Base-by-base conservation (phyloP, 2,329 filamentous ascomycete genomes). In the Ophiostoma pallidulum region DNA sequence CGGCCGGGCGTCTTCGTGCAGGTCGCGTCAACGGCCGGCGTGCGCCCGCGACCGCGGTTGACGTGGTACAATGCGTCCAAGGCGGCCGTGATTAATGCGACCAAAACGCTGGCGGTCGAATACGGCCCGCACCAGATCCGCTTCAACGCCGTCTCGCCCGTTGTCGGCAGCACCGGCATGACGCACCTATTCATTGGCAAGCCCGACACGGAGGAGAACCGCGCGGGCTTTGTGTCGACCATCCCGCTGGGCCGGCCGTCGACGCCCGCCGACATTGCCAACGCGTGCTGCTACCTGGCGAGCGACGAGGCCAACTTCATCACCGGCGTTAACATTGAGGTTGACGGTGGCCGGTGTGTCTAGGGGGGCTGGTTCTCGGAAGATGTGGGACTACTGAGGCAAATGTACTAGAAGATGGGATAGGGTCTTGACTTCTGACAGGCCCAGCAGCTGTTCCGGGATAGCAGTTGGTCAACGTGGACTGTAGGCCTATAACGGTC, bases 11-110 rank as follows among this genome's bases (percentile, higher is more conserved):
- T 66, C 22, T 80, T 86, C 48, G 74, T 86, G 47, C 80, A 82
- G 51, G 75, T 84, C 42, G 78, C 81, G 1, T 82, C 77, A 2
- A 82, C 80, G 0, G 80, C 80, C 0, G 79, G 73, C 3, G 62
- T 67, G 8, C 64, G 82, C 22, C 82, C 81, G 0, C 68, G 81
- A 20, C 77, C 77, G 0, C 75, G 78, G 0, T 58, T 85, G 39
- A 79, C 80, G 2, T 85, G 81, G 80, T 85, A 85, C 57, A 84
- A 84, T 57, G 78, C 80, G 1, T 77, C 74, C 37, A 86, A 86
- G 60, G 80, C 75, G 0, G 81, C 81, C 1, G 74, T 82, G 10
- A 73, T 74, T 55, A 82, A 74, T 41, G 77, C 76, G 33, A 71
- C 69, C 0, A 74, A 74, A 61, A 59, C 64, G 2, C 62, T 90